phyloP scores from a whole-genome alignment of 208 protist genomes.

The Leishmania turanica region DNA sequence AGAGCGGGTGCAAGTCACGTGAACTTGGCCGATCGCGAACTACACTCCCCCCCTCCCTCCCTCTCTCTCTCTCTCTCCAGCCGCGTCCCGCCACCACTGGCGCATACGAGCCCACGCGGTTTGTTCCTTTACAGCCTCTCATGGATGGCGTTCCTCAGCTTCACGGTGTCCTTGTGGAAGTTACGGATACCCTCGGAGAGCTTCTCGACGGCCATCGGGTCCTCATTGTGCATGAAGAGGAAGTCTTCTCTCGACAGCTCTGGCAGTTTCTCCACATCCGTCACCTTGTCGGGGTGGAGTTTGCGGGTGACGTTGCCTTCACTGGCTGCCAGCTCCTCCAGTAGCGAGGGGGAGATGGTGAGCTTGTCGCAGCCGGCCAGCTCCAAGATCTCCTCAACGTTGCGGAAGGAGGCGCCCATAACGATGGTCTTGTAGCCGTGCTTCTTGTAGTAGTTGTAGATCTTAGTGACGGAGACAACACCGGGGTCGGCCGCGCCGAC shows the following conservation, averaged over 20 bases:
- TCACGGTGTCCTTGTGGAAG: constrained; percentile 94
- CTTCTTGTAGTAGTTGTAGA: constrained; percentile 99
- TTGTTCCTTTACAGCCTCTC: constrained; percentile 43
- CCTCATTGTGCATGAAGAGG: constrained; percentile 83
- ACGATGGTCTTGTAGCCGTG: constrained; percentile 97
- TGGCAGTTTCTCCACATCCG: constrained; percentile 48
- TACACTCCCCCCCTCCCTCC: background rate
- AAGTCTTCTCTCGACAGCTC: constrained; percentile 76
- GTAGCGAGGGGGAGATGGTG: constrained; percentile 96
- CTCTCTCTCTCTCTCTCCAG: background rate
- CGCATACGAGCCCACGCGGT: background rate
- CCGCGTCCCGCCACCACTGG: background rate
- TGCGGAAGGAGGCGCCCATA: constrained; percentile 98
- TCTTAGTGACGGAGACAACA: constrained; percentile 93
- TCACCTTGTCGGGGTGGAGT: constrained; percentile 54
- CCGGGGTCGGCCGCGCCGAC: constrained; percentile 91
- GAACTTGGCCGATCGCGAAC: background rate
- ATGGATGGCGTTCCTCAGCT: constrained; percentile 82
- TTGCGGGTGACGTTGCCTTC: constrained; percentile 50
- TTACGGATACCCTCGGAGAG: constrained; percentile 97
- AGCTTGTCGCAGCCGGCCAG: constrained; percentile 97
- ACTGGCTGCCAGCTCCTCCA: constrained; percentile 88
- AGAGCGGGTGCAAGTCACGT: background rate
- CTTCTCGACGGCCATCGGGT: constrained; percentile 98
- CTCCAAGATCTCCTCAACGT: constrained; percentile 90